phyloP scores from a whole-genome alignment of 495 filamentous ascomycete genomes.

The Penicillium parvum region DNA sequence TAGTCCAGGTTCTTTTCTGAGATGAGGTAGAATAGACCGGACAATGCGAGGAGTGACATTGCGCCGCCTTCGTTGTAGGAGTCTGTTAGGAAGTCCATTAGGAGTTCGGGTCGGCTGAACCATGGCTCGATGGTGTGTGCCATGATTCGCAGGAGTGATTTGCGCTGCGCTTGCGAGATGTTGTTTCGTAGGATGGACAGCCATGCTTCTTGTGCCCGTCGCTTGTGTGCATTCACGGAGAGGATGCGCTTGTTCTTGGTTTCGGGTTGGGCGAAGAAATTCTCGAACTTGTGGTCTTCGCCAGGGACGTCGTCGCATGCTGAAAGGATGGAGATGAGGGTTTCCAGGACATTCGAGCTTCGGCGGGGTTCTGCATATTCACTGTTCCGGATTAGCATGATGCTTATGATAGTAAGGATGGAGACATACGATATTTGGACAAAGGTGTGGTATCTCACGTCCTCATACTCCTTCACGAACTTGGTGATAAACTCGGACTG shows the following conservation, averaged over 20 bases:
- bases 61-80: constrained; percentile 83
- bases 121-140: constrained; percentile 74
- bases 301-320: constrained; percentile 59
- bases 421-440: constrained; percentile 58
- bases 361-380: constrained; percentile 32
- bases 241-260: constrained; percentile 54
- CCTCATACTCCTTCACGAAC: constrained; percentile 74
- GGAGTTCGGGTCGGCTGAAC: constrained; percentile 76
- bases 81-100: constrained; percentile 98
- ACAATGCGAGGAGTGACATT: constrained; percentile 80
- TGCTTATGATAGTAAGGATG: neutral
- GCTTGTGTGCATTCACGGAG: constrained; percentile 42
- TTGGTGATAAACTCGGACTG: constrained; percentile 69
- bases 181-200: constrained; percentile 65
- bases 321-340: constrained; percentile 58
- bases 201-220: constrained; percentile 77
- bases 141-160: constrained; percentile 69
- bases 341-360: constrained; percentile 44
- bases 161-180: constrained; percentile 66
- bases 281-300: constrained; percentile 57
- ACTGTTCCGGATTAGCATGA: constrained; percentile 24
- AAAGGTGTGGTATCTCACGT: constrained; percentile 80
- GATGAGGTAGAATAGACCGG: constrained; percentile 93
- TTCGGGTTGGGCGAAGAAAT: constrained; percentile 64
- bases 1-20: constrained; percentile 92